Evolutionary conservation across 2,329 filamentous ascomycete species (phyloP), one percentile per base, ranked within the genome.

Genomic region (Pseudogymnoascus sp.): DNA sequence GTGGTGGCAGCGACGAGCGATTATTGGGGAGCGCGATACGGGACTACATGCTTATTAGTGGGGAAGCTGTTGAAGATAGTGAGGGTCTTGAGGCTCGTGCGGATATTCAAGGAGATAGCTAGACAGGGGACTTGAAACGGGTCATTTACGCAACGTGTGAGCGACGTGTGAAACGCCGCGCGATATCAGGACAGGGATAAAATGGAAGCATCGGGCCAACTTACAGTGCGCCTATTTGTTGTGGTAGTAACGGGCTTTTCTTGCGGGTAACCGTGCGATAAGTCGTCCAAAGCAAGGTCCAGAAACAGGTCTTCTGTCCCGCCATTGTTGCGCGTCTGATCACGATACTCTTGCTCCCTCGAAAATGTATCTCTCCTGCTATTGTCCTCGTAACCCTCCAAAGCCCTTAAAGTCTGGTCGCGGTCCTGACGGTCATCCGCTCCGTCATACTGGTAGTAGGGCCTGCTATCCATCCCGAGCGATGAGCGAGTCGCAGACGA

Each of bases 241-340:
- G 43, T 50, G 14, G 41, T 50, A 18, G 43, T n/a, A n/a, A n/a
- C n/a, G n/a, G n/a, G 22, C 22, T 50, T 30, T 14, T 50, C 43
- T 50, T 50, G 43, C 22, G 22, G 22, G 43, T 50, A 50, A 22
- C 43, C 43, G 4, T 50, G 43, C 22, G 43, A 50, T 50, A 65
- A 63, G 34, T 70, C 62, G 60, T 70, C 66, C 59, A 65, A 37
- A 39, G 68, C 69, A 37, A 71, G 65, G 60, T 69, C 67, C 57
- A 71, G 62, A 63, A 71, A 71, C 47, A 70, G 61, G 61, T 71
- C 69, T 58, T 66, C 67, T 22, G 57, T 60, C 38, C 28, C 20
- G 28, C 14, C 47, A 61, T 54, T 37, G 39, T 34, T 32, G 43
- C 50, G 59, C 20, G 30, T 59, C 32, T 32, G 28, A 28, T 59